These are phyloP conservation scores for Phialophora expanda DNA, from an alignment of 2,329 filamentous ascomycete species.

Conservation along the genomic window DNA sequence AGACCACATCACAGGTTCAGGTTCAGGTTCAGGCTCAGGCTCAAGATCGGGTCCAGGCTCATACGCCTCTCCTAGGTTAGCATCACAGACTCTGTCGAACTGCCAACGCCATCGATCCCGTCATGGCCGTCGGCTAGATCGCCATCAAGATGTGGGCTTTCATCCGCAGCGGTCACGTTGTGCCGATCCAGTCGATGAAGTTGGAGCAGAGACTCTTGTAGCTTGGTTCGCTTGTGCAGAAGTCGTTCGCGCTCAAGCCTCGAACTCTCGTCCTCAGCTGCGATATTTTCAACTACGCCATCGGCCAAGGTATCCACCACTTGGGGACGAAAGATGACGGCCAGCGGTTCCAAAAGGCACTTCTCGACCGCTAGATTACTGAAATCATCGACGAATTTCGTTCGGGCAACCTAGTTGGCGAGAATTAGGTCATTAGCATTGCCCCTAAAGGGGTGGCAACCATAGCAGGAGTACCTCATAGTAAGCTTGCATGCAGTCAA, in stretches of 20 bases:
- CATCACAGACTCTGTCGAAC: background rate
- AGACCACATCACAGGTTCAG: too few species aligned
- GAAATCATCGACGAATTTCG: conserved; percentile 50
- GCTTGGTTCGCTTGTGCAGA: conserved; percentile 16
- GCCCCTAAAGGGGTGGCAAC: background rate
- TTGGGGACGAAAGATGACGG: conserved; percentile 41
- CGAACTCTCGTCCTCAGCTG: conserved; percentile 38
- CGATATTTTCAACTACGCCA: conserved; percentile 39
- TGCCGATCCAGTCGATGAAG: conserved; percentile 25
- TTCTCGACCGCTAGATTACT: conserved; percentile 48
- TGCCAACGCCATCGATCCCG: background rate
- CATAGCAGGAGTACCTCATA: conserved; percentile 45
- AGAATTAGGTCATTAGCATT: background rate
- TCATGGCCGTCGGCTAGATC: background rate
- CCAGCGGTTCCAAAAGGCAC: conserved; percentile 42
- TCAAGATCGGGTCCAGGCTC: background rate
- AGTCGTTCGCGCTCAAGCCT: conserved; percentile 22
- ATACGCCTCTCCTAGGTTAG: background rate
- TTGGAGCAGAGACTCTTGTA: conserved; percentile 16
- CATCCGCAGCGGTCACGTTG: conserved; percentile 16
- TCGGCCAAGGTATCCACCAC: conserved; percentile 27
- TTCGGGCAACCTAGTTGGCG: conserved; percentile 47
- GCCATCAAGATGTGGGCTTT: background rate
- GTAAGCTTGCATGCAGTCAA: conserved; percentile 53
- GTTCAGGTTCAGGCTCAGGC: background rate